phyloP scores from a whole-genome alignment of 305 asterid genomes.

The Fraxinus nigra region DNA sequence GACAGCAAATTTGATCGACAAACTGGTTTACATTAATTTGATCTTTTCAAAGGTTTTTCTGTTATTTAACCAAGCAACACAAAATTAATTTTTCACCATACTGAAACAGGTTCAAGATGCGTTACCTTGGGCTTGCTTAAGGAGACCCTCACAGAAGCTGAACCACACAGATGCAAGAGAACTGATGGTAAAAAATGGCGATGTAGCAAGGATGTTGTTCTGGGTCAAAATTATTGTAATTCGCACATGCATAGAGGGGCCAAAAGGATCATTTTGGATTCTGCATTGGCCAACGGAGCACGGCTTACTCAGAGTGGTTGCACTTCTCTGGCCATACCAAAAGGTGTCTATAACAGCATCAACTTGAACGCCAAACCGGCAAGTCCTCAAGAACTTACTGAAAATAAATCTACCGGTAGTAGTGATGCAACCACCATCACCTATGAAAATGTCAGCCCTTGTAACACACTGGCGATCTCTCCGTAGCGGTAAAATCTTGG shows the following conservation, averaged over 20 bases:
- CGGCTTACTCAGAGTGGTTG: neutral
- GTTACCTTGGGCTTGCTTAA: conserved; percentile 17
- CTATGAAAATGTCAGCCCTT: conserved; percentile 33
- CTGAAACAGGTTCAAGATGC: conserved; percentile 9
- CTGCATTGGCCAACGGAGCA: conserved; percentile 19
- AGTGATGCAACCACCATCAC: conserved; percentile 55
- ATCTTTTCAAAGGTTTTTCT: neutral
- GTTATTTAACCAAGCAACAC: neutral
- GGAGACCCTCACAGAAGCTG: conserved; percentile 25
- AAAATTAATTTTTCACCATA: neutral
- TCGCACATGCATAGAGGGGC: conserved; percentile 65
- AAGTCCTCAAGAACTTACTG: conserved; percentile 17
- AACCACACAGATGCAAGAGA: conserved; percentile 58
- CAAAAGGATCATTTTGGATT: conserved; percentile 28
- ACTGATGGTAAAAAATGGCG: conserved; percentile 80
- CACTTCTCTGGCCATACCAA: neutral
- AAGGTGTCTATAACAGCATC: conserved; percentile 26
- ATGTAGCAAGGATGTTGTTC: conserved; percentile 46
- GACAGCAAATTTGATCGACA: neutral
- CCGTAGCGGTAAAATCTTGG: neutral
- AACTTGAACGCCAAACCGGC: conserved; percentile 48
- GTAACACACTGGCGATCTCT: conserved; percentile 9
- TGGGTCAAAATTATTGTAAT: conserved; percentile 51
- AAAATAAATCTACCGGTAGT: conserved; percentile 35
- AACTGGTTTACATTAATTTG: neutral